Evolutionary conservation across 257 asterid genomes (phyloP).

Genomic region (Penstemon davidsonii): DNA sequence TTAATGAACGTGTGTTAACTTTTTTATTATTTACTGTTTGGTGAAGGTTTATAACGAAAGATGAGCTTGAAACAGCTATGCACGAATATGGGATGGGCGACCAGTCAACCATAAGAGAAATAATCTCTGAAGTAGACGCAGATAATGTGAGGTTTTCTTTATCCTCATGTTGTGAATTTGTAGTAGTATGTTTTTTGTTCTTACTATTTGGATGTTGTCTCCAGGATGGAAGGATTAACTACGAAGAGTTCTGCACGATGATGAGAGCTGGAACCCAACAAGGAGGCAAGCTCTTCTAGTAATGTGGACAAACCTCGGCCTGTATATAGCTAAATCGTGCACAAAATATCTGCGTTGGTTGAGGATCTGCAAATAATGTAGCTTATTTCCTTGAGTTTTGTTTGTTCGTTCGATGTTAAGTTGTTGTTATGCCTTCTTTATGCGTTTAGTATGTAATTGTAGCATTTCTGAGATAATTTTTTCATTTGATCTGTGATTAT

Average conservation of each 20-base stretch:
- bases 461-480: too few relatives aligned
- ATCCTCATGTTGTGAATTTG: not conserved
- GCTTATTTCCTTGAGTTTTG: too few relatives aligned
- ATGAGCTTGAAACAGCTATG: constrained; percentile 87
- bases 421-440: too few relatives aligned
- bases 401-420: too few relatives aligned
- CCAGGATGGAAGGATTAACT: constrained; percentile 89
- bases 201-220: constrained; percentile 10
- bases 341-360: too few relatives aligned
- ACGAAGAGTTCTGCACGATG: constrained; percentile 83
- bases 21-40: too few relatives aligned
- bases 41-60: constrained; percentile 74
- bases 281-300: constrained; percentile 50
- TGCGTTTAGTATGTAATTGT: too few relatives aligned
- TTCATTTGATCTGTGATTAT: too few relatives aligned
- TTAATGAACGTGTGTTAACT: not conserved
- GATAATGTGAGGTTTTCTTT: constrained; percentile 60
- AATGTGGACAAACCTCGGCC: too few relatives aligned
- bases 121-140: constrained; percentile 79
- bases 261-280: constrained; percentile 79
- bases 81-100: constrained; percentile 78
- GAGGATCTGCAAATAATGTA: too few relatives aligned
- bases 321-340: too few relatives aligned
- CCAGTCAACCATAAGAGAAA: constrained; percentile 59
- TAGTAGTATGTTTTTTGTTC: not conserved